phyloP scores from a whole-genome alignment of 2,329 filamentous ascomycete species.

The Epichloe gansuensis region DNA sequence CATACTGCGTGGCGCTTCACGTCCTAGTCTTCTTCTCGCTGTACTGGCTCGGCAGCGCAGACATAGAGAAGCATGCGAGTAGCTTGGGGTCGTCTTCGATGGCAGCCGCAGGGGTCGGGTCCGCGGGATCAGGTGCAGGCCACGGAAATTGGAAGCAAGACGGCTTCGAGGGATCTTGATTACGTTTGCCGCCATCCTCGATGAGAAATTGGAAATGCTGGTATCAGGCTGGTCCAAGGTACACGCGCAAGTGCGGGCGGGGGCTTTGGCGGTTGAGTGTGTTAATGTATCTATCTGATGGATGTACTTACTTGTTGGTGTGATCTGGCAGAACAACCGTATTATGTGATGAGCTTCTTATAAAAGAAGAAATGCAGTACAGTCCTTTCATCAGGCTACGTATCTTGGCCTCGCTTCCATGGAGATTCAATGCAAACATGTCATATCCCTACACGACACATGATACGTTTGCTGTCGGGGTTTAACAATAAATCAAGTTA shows the following conservation, averaged over 20 bases:
- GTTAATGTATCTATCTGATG: no score
- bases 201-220: not conserved
- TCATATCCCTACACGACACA: no score
- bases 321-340: not conserved
- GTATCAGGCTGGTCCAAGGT: not conserved
- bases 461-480: no score
- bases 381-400: not conserved
- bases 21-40: constrained; percentile 75
- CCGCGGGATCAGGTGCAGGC: constrained; percentile 22
- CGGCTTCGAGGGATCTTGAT: constrained; percentile 34
- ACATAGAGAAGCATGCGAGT: constrained; percentile 49
- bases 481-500: no score
- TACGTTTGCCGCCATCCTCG: not conserved
- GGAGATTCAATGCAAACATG: no score
- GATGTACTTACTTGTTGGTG: no score
- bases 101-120: constrained; percentile 31
- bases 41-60: constrained; percentile 65
- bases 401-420: not conserved
- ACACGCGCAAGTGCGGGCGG: not conserved
- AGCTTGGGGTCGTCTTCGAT: constrained; percentile 39
- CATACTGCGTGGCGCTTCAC: constrained; percentile 82
- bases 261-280: no score
- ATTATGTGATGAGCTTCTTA: not conserved
- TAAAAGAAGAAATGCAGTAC: not conserved
- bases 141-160: constrained; percentile 52